These are phyloP conservation scores for Rubroboletus pulcherrimus DNA, from an alignment of 768 basidiomycete genomes.

Conservation along the genomic window DNA sequence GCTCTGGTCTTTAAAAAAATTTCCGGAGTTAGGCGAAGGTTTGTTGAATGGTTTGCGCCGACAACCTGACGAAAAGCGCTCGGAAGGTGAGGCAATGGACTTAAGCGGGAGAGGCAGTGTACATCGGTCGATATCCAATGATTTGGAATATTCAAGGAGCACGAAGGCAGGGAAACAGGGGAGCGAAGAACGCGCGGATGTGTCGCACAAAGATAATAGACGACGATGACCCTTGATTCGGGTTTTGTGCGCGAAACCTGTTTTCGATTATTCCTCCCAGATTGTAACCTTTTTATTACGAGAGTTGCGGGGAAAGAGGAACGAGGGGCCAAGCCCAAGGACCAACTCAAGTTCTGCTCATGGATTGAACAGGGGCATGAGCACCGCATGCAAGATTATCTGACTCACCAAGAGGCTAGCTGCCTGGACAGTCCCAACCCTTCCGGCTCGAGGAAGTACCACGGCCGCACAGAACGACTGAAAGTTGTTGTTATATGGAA, in stretches of 20 bases:
- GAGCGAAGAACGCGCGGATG: neutral
- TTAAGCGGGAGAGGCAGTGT: neutral
- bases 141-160: neutral
- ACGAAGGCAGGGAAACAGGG: neutral
- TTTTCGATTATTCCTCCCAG: neutral
- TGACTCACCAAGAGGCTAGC: neutral
- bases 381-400: neutral
- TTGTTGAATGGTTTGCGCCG: neutral
- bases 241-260: neutral
- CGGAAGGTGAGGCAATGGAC: neutral
- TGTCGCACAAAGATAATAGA: neutral
- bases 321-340: neutral
- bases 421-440: neutral
- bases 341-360: neutral
- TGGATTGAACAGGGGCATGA: neutral
- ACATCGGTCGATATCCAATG: neutral
- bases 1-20: neutral
- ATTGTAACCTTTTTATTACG: neutral
- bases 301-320: neutral
- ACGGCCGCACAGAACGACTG: neutral
- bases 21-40: neutral
- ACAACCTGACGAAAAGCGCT: neutral
- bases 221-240: neutral
- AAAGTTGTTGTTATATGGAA: neutral
- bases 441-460: neutral